A percentile compares a stretch with the other conserved stretches of the same genome.
Conservation (phyloP, 2,329 filamentous ascomycete species). For the Aspergillus viridinutans region DNA sequence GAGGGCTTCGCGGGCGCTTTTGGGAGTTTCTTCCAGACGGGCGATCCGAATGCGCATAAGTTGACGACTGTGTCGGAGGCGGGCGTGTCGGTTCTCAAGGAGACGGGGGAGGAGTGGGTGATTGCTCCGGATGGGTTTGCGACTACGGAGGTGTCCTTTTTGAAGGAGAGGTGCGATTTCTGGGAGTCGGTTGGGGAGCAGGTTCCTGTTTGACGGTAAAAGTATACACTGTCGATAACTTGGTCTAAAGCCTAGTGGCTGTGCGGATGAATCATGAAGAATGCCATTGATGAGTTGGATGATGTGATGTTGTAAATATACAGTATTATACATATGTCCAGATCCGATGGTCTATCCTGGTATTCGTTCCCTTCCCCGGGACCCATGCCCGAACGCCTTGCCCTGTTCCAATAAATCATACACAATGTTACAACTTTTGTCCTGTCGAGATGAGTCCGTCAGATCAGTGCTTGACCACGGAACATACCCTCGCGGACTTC, state of each 20-base stretch:
- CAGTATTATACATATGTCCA: slow-evolving; percentile 5
- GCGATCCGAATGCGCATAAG: slow-evolving; percentile 56
- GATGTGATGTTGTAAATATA: slow-evolving; percentile 1
- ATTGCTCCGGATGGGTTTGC: slow-evolving; percentile 46
- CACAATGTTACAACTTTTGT: slow-evolving; percentile 13
- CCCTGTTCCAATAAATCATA: background rate
- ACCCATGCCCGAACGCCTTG: slow-evolving; percentile 3
- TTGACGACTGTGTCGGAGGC: slow-evolving; percentile 43
- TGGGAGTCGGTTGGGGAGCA: slow-evolving; percentile 48
- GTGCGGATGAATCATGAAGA: background rate
- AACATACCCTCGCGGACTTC: slow-evolving; percentile 91
- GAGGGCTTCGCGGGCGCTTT: slow-evolving; percentile 56
- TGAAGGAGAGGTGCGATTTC: slow-evolving; percentile 51
- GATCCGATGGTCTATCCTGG: background rate
- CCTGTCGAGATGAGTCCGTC: slow-evolving; percentile 18
- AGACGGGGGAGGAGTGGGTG: slow-evolving; percentile 48
- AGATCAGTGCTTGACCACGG: slow-evolving; percentile 73
- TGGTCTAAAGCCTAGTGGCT: background rate
- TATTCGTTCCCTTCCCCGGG: background rate
- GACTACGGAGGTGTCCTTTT: slow-evolving; percentile 32
- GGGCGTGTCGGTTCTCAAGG: slow-evolving; percentile 42
- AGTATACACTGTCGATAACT: background rate
- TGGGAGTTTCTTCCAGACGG: slow-evolving; percentile 57
- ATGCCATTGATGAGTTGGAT: background rate
- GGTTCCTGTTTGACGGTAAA: slow-evolving; percentile 41